Base-by-base conservation (phyloP, 495 filamentous ascomycete species). In the Aspergillus indologenus region DNA sequence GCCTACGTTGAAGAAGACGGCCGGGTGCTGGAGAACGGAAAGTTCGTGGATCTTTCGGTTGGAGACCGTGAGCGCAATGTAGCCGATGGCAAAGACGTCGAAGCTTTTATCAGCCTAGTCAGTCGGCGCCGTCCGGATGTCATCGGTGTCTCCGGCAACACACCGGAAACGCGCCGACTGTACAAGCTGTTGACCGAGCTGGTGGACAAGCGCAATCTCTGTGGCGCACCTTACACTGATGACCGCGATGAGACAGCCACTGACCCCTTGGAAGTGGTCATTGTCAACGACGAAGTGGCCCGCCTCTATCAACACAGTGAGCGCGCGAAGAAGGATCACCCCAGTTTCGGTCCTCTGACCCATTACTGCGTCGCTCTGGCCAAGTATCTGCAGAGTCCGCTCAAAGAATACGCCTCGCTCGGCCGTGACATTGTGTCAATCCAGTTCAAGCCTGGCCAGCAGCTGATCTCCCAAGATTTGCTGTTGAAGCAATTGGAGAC, bases 221-320 rank as follows among this genome's bases (percentile, higher is more conserved):
- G 82, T 22, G 85, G 87, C n/a, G 81, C 89, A 5, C 83, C 87
- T 8, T 92, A 86, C 61, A 85, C 88, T 22, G 87, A 90, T 54
- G 80, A 82, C 40, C 74, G 72, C 24, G 81, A 81, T 24, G 74
- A 80, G 34, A 82, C 83, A 46, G 78, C 85, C 53, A 87, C 76
- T 61, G 90, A 92, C 61, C 79, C 80, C 19, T 75, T 98, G 26
- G 93, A 98, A 57, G 86, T 97, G 15, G 80, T 96, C 42, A 87
- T 95, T 59, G 89, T 97, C 64, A 96, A 98, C 60, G 94, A 98
- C 63, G 94, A 98, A 73, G 90, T 96, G 45, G 94, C 94, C 24
- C 83, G 94, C 19, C 81, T 98, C 5, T 98, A 97, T 70, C 91
- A 96, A 67, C 89, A 90, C 64, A 96, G 90, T 67, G 83, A 86